Evolutionary conservation across 192 early-diverging fungal species (phyloP), one percentile per base, ranked within the genome.

Genomic region (Coemansia sp.): DNA sequence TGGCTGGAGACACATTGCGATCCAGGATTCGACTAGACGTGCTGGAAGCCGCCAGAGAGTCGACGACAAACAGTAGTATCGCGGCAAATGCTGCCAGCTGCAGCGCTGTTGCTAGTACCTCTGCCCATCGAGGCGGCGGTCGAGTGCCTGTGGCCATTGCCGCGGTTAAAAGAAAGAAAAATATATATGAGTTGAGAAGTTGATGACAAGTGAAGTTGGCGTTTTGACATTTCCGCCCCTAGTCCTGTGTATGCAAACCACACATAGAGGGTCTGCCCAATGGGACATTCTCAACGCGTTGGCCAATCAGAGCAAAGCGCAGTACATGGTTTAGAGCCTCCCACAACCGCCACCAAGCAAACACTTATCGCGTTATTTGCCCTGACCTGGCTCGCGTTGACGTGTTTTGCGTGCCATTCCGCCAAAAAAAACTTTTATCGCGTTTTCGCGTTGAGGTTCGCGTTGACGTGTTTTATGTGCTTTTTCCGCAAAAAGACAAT

Each of bases 11-110:
- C 3, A n/a, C 36, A 33, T 67, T 53, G 34, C 65, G 66, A 33
- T 50, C 50, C 22, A 69, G 56, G 15, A 62, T 22, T 18, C 53
- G 27, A 35, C 62, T 68, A 34, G 62, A 29, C 5, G 29, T 26
- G 37, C 62, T 68, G 12, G 62, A 68, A 15, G 61, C 53, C 2
- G 48, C 22, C 22, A 65, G 48, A 29, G 72, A 65, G 67, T 61
- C 27, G 54, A 39, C 27, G 10, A 65, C 48, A 54, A 75, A 62
- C 24, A 77, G 43, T 36, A 65, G 41, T 26, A 72, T 61, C 46
- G 39, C 40, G 14, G 40, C 39, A 56, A 72, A 57, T 19, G 32
- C 61, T 4, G 53, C 46, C 43, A 69, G 36, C 46, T 65, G 72
- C 21, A 68, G 38, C 3, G 22, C 22, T 11, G 48, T 60, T 4